phyloP scores from a whole-genome alignment of 129 eudicot genomes.

The Lactuca sativa region DNA sequence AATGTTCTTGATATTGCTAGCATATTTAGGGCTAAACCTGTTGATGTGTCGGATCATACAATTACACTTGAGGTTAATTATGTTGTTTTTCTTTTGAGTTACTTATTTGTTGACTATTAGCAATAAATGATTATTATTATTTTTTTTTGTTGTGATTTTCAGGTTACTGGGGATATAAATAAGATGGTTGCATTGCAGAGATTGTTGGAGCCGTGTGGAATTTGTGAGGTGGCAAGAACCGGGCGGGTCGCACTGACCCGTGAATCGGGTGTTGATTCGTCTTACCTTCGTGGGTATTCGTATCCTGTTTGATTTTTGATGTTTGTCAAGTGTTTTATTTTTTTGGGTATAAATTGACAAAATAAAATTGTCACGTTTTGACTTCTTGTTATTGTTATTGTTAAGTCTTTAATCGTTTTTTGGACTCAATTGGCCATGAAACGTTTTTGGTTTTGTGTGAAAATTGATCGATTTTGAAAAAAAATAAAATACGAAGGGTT shows the following conservation, averaged over 20 bases:
- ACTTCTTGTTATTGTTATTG: too few relatives aligned
- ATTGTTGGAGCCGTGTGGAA: constrained; percentile 83
- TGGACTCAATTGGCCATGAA: neutral
- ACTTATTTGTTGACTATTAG: neutral
- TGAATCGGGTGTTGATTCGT: constrained; percentile 69
- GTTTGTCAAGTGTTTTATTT: neutral
- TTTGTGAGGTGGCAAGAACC: constrained; percentile 91
- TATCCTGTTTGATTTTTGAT: constrained; percentile 42
- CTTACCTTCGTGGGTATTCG: constrained; percentile 67
- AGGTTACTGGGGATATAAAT: constrained; percentile 80
- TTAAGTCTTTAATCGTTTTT: neutral
- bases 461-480: too few relatives aligned
- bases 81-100: neutral
- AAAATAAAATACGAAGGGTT: too few relatives aligned
- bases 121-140: constrained; percentile 13
- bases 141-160: constrained; percentile 7
- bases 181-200: constrained; percentile 95
- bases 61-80: constrained; percentile 81
- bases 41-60: constrained; percentile 94
- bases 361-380: too few relatives aligned
- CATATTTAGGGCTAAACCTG: constrained; percentile 92
- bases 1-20: constrained; percentile 95
- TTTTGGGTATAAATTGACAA: constrained; percentile 5
- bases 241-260: constrained; percentile 65
- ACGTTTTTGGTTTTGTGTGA: neutral